Percentiles rank a stretch among this genome's conserved stretches.
Evolutionary conservation across 352 stramenopile genomes (phyloP).

Genomic region (Globisporangium iwayamae): DNA sequence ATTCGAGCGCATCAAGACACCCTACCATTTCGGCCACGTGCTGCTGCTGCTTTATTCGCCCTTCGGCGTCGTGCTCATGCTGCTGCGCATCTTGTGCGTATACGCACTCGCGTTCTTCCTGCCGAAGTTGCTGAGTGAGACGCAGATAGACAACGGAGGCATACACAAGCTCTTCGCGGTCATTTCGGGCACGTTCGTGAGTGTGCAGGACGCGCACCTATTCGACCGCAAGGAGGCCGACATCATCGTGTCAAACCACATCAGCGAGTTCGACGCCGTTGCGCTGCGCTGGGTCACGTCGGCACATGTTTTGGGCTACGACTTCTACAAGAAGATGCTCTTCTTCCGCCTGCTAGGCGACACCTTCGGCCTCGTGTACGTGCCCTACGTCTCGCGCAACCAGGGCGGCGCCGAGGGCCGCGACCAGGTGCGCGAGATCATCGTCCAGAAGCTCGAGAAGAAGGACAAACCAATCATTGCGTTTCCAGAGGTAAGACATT

Average conservation of each 20-base stretch:
- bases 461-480: conserved; percentile 48
- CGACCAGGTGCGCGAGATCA: conserved; percentile 58
- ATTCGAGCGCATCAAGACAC: conserved; percentile 59
- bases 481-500: conserved; percentile 49
- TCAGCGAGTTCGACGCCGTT: conserved; percentile 71
- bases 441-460: conserved; percentile 47
- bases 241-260: conserved; percentile 72
- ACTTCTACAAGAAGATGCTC: conserved; percentile 84
- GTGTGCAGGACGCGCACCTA: conserved; percentile 32
- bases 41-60: conserved; percentile 57
- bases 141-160: conserved; percentile 43
- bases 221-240: conserved; percentile 26
- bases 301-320: conserved; percentile 64
- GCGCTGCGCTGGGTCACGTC: conserved; percentile 39
- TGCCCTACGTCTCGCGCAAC: conserved; percentile 60
- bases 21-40: conserved; percentile 34
- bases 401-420: conserved; percentile 45
- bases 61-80: conserved; percentile 43
- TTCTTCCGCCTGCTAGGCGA: conserved; percentile 62
- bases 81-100: conserved; percentile 29
- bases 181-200: conserved; percentile 47
- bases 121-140: conserved; percentile 37
- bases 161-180: conserved; percentile 35
- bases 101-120: conserved; percentile 47
- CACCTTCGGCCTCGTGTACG: conserved; percentile 62